These are phyloP conservation scores for Dittrichia graveolens DNA, from an alignment of 129 eudicot genomes.

Conservation along the genomic window DNA sequence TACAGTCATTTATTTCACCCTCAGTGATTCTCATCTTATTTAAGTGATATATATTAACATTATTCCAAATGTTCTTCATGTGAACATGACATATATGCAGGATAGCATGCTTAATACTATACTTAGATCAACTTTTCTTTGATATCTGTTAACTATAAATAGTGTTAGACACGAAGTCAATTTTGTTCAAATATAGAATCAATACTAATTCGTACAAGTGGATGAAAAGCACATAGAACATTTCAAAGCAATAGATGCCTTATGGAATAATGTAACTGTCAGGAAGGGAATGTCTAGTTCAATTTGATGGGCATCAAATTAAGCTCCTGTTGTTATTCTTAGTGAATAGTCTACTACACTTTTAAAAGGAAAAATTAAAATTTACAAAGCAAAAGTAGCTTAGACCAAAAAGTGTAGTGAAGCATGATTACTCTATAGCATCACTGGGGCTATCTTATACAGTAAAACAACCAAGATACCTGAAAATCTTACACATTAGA, in stretches of 20 bases:
- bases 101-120: background rate
- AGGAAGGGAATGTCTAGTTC: too few species aligned
- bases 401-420: background rate
- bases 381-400: background rate
- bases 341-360: too few species aligned
- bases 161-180: background rate
- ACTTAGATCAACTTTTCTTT: slow-evolving; percentile 2
- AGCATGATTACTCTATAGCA: too few species aligned
- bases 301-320: too few species aligned
- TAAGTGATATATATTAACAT: background rate
- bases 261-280: too few species aligned
- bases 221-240: slow-evolving; percentile 19
- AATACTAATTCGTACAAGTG: background rate
- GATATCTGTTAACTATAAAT: background rate
- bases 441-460: too few species aligned
- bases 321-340: too few species aligned
- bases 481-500: background rate
- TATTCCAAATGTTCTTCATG: background rate
- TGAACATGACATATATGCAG: slow-evolving; percentile 1
- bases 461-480: background rate
- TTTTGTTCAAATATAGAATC: background rate
- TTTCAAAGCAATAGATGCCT: slow-evolving; percentile 13
- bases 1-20: background rate
- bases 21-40: background rate
- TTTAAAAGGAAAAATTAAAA: too few species aligned